Conservation (phyloP, 1,139 yeast genomes). For the Geotrichum fermentans region DNA sequence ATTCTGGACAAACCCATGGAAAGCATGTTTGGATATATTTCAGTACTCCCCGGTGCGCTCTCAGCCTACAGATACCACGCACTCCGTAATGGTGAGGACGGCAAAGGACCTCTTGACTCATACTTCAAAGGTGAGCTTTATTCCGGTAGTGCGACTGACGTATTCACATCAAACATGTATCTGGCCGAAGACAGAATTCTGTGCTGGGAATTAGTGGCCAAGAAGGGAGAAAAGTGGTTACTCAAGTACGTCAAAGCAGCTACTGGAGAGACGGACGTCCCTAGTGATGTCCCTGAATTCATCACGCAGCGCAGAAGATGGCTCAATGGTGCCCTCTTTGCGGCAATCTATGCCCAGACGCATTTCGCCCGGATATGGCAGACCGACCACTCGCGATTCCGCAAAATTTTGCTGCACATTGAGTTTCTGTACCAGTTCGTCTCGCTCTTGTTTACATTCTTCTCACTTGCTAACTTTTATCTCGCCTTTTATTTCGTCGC, state of each 20-base stretch:
- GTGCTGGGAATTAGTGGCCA: conserved; percentile 96
- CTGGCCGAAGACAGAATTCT: conserved; percentile 94
- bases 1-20: conserved; percentile 93
- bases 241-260: conserved; percentile 89
- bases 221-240: conserved; percentile 82
- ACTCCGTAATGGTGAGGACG: conserved; percentile 74
- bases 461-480: conserved; percentile 84
- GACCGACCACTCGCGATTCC: conserved; percentile 71
- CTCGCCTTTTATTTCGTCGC: conserved; percentile 89
- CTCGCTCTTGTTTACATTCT: conserved; percentile 75
- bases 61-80: conserved; percentile 94
- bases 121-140: conserved; percentile 86
- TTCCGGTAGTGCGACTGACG: conserved; percentile 57
- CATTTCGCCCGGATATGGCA: conserved; percentile 77
- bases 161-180: conserved; percentile 95
- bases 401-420: conserved; percentile 75
- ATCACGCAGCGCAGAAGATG: conserved; percentile 95
- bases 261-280: conserved; percentile 96
- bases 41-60: conserved; percentile 93
- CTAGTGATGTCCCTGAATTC: conserved; percentile 84
- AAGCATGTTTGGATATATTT: conserved; percentile 85
- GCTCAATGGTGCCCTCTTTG: conserved; percentile 97
- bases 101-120: conserved; percentile 84
- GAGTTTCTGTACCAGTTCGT: conserved; percentile 81
- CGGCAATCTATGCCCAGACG: conserved; percentile 81